These are phyloP conservation scores for Symmetrospora coprosmae DNA, from an alignment of 768 basidiomycete species.

Conservation along the genomic window DNA sequence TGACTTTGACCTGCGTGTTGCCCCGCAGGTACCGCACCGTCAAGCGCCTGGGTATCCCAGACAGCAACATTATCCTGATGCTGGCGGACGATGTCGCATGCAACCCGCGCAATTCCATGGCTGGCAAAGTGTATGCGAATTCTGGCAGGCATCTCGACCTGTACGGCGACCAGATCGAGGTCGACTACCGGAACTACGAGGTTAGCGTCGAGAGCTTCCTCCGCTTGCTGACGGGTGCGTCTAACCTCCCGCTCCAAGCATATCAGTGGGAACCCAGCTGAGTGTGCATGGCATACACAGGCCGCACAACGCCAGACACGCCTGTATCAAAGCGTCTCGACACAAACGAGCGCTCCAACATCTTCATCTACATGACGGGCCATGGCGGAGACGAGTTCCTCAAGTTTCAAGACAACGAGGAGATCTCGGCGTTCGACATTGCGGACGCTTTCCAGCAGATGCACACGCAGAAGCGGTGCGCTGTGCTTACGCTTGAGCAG, in stretches of 20 bases:
- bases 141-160: constrained; percentile 65
- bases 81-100: constrained; percentile 92
- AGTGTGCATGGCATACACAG: too few species aligned
- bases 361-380: constrained; percentile 97
- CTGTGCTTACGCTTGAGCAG: too few species aligned
- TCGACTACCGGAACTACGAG: constrained; percentile 95
- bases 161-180: constrained; percentile 92
- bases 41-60: constrained; percentile 91
- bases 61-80: constrained; percentile 98
- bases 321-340: constrained; percentile 85
- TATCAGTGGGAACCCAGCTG: neutral
- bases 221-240: constrained; percentile 67
- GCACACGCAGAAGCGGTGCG: constrained; percentile 86
- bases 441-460: constrained; percentile 97
- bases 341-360: constrained; percentile 75
- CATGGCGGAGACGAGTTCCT: constrained; percentile 97
- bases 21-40: constrained; percentile 80
- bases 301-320: constrained; percentile 65
- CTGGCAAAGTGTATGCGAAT: constrained; percentile 85
- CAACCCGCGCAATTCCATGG: constrained; percentile 77
- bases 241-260: neutral
- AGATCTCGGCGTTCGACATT: constrained; percentile 91
- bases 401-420: constrained; percentile 98
- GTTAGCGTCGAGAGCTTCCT: constrained; percentile 95
- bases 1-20: neutral